These are phyloP conservation scores for Fusarium proliferatum DNA, from an alignment of 2,329 filamentous ascomycete species.

Conservation along the genomic window DNA sequence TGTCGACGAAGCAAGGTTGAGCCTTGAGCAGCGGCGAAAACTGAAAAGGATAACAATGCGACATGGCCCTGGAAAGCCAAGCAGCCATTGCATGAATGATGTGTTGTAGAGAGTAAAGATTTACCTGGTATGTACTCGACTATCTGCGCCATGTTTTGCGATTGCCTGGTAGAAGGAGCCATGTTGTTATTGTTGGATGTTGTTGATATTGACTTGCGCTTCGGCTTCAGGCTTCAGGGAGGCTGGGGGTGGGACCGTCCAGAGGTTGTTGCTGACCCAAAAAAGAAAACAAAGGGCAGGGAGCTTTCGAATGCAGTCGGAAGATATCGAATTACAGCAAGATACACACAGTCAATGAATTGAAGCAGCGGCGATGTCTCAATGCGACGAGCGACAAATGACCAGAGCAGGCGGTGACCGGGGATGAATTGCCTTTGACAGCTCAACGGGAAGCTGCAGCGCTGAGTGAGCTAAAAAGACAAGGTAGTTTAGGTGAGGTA, in stretches of 20 bases:
- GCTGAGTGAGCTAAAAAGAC: slow-evolving; percentile 16
- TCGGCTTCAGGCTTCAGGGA: slow-evolving; percentile 37
- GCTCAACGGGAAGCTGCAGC: slow-evolving; percentile 28
- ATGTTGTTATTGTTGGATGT: slow-evolving; percentile 50
- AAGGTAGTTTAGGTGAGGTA: background rate
- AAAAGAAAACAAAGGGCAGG: background rate
- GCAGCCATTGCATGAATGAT: slow-evolving; percentile 17
- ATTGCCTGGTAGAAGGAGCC: slow-evolving; percentile 62
- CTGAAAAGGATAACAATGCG: slow-evolving; percentile 48
- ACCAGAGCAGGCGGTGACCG: slow-evolving; percentile 40
- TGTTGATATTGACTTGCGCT: slow-evolving; percentile 41
- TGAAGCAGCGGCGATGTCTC: slow-evolving; percentile 25
- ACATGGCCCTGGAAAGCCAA: slow-evolving; percentile 39
- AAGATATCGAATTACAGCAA: slow-evolving; percentile 5
- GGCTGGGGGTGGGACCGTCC: slow-evolving; percentile 18
- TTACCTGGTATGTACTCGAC: slow-evolving; percentile 96
- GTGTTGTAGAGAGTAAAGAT: slow-evolving; percentile 41
- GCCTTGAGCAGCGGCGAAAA: slow-evolving; percentile 10
- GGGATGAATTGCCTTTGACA: slow-evolving; percentile 24
- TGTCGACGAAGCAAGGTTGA: slow-evolving; percentile 21
- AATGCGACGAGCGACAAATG: slow-evolving; percentile 16
- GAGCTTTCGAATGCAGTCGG: slow-evolving; percentile 7
- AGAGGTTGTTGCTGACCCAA: background rate
- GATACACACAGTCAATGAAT: slow-evolving; percentile 24
- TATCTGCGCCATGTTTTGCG: slow-evolving; percentile 81